Evolutionary conservation across 495 filamentous ascomycete genomes (phyloP).

Genomic region (Xylaria sp.): DNA sequence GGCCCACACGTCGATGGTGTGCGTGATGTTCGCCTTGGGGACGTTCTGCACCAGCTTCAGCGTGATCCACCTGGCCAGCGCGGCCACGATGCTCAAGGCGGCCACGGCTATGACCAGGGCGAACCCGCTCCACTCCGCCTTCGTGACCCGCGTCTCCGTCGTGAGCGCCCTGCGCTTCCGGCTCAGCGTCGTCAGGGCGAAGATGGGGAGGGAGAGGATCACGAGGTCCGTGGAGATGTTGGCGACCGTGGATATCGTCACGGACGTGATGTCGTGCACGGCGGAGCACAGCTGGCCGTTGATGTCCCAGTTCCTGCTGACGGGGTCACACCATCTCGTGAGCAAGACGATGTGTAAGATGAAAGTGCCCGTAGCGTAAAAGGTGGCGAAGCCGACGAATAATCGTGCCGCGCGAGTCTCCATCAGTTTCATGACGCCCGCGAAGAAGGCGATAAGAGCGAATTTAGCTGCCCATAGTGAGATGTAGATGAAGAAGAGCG

Average conservation of each 20-base stretch:
- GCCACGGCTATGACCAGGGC: conserved; percentile 45
- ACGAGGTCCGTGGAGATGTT: conserved; percentile 31
- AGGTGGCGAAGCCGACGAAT: conserved; percentile 32
- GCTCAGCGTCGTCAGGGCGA: conserved; percentile 20
- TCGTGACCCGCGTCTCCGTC: conserved; percentile 30
- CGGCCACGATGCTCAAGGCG: conserved; percentile 44
- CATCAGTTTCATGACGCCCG: conserved; percentile 37
- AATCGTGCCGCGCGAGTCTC: conserved; percentile 29
- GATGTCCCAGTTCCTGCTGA: conserved; percentile 43
- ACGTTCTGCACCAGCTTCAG: conserved; percentile 38
- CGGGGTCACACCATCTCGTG: conserved; percentile 42
- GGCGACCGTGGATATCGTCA: conserved; percentile 37
- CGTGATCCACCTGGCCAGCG: conserved; percentile 41
- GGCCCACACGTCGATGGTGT: conserved; percentile 48
- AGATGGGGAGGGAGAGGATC: conserved; percentile 28
- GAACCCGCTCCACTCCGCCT: conserved; percentile 39
- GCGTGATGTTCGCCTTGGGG: conserved; percentile 42
- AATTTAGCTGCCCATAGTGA: conserved; percentile 43
- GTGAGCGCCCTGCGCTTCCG: conserved; percentile 26
- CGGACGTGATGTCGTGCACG: conserved; percentile 41
- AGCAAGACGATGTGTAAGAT: conserved; percentile 43
- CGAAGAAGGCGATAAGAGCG: conserved; percentile 46
- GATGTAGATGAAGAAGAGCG: conserved; percentile 48
- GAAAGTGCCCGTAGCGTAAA: conserved; percentile 42
- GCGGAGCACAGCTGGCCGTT: conserved; percentile 43